These are phyloP conservation scores for Sugiyamaella neomexicana DNA, from an alignment of 1,139 yeast species.

Conservation along the genomic window DNA sequence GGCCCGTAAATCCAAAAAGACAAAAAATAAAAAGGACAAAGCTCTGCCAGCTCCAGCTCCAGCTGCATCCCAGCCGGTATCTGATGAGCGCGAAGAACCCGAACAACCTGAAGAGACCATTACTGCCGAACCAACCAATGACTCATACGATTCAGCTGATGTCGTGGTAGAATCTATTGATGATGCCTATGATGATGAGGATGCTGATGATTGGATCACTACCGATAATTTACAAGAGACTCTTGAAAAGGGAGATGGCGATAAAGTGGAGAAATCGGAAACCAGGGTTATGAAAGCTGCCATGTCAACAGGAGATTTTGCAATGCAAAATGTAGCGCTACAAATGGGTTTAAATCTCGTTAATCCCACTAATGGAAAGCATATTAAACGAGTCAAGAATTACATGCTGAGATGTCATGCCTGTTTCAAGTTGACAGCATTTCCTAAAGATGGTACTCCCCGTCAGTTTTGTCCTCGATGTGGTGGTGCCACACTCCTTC, in stretches of 20 bases:
- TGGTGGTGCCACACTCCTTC: conserved; percentile 85
- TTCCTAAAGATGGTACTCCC: conserved; percentile 72
- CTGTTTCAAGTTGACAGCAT: conserved; percentile 78
- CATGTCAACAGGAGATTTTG: conserved; percentile 92
- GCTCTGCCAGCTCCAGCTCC: not conserved
- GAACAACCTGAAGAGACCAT: not conserved
- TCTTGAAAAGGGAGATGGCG: conserved; percentile 62
- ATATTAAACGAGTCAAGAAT: conserved; percentile 80
- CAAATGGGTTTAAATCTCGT: conserved; percentile 86
- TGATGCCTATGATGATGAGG: conserved; percentile 65
- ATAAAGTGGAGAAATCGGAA: conserved; percentile 35
- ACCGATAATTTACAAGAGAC: conserved; percentile 76
- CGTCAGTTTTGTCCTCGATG: conserved; percentile 94
- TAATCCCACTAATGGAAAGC: conserved; percentile 81
- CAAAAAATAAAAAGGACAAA: conserved; percentile 12
- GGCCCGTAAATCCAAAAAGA: conserved; percentile 23
- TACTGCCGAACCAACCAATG: conserved; percentile 26
- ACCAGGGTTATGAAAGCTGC: conserved; percentile 58
- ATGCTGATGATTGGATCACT: conserved; percentile 90
- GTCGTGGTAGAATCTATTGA: conserved; percentile 48
- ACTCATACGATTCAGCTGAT: conserved; percentile 9
- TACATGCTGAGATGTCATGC: conserved; percentile 98
- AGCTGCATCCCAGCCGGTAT: conserved; percentile 6
- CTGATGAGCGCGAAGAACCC: conserved; percentile 16
- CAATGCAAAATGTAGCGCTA: conserved; percentile 91